Percentiles rank a stretch among this genome's conserved stretches.
These are phyloP conservation scores for Trichosporon sp. DNA, from an alignment of 1,284 basidiomycete genomes.

Conservation along the genomic window DNA sequence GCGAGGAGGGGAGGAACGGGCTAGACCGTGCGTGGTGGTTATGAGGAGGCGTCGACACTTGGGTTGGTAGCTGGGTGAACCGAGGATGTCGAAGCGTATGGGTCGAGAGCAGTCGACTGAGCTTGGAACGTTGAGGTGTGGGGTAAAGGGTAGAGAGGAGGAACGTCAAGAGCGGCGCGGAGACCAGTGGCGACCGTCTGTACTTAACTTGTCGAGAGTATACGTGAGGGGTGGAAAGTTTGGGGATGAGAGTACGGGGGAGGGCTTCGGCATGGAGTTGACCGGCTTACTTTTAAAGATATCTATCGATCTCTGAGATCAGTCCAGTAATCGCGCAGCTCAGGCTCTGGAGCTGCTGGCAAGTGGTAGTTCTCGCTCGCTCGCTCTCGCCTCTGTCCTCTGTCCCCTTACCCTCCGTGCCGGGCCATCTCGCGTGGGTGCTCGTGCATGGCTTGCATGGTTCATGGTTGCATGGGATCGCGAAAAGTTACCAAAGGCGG, in stretches of 20 bases:
- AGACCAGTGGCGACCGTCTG: constrained; percentile 8
- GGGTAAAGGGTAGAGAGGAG: not conserved
- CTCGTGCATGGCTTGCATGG: constrained; percentile 13
- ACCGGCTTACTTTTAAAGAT: constrained; percentile 11
- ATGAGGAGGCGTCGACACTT: not conserved
- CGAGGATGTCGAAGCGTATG: constrained; percentile 1
- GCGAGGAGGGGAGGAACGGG: not conserved
- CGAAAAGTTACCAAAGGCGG: constrained; percentile 16
- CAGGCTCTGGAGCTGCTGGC: not conserved
- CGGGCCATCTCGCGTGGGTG: constrained; percentile 16
- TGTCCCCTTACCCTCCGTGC: not conserved
- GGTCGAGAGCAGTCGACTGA: not conserved
- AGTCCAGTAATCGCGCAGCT: constrained; percentile 10
- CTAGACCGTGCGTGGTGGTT: constrained; percentile 5
- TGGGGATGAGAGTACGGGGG: not conserved
- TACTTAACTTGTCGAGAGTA: not conserved
- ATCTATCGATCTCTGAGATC: constrained; percentile 4
- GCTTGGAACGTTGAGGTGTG: not conserved
- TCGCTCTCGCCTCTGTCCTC: not conserved
- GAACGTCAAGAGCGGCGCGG: not conserved
- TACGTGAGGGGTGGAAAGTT: not conserved
- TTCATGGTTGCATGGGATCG: constrained; percentile 2
- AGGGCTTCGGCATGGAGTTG: not conserved
- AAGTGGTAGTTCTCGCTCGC: not conserved
- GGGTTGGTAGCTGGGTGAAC: not conserved